These are phyloP conservation scores for Bathelium albidoporum DNA, from an alignment of 495 filamentous ascomycete genomes.

Conservation along the genomic window DNA sequence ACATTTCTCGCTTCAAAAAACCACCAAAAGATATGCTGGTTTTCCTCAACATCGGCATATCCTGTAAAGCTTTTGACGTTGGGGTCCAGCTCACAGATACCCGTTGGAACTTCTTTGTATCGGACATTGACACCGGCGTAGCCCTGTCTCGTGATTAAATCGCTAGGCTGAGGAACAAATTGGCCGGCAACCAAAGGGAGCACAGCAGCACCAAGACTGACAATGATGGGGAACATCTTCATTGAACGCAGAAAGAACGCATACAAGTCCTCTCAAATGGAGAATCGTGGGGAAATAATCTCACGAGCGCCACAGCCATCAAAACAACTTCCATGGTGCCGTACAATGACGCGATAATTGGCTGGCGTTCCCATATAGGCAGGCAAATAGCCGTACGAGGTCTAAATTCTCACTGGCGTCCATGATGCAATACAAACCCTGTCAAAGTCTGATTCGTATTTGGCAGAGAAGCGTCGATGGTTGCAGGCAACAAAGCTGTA, in stretches of 20 bases:
- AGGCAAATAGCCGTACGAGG: background rate
- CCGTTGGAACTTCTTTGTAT: slow-evolving; percentile 52
- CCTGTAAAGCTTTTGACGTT: slow-evolving; percentile 56
- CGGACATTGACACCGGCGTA: slow-evolving; percentile 40
- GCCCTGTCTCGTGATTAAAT: slow-evolving; percentile 42
- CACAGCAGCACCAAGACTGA: background rate
- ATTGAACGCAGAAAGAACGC: background rate
- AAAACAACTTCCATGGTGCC: background rate
- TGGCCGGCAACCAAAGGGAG: slow-evolving; percentile 28
- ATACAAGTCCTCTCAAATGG: background rate
- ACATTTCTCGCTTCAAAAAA: slow-evolving; percentile 51
- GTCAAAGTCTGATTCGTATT: background rate
- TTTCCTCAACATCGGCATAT: slow-evolving; percentile 51
- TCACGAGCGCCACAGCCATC: background rate
- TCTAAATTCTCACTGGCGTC: background rate
- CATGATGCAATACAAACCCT: slow-evolving; percentile 4
- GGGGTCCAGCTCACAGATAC: slow-evolving; percentile 57
- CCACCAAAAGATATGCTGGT: slow-evolving; percentile 58
- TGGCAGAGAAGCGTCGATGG: background rate
- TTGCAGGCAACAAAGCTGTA: background rate
- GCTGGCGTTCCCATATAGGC: background rate
- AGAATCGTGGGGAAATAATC: background rate
- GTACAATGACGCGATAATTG: background rate
- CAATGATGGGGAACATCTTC: background rate
- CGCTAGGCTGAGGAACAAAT: slow-evolving; percentile 48